Evolutionary conservation across 768 basidiomycete genomes (phyloP), one percentile per base, ranked within the genome.

Genomic region (Dendrothele bispora): DNA sequence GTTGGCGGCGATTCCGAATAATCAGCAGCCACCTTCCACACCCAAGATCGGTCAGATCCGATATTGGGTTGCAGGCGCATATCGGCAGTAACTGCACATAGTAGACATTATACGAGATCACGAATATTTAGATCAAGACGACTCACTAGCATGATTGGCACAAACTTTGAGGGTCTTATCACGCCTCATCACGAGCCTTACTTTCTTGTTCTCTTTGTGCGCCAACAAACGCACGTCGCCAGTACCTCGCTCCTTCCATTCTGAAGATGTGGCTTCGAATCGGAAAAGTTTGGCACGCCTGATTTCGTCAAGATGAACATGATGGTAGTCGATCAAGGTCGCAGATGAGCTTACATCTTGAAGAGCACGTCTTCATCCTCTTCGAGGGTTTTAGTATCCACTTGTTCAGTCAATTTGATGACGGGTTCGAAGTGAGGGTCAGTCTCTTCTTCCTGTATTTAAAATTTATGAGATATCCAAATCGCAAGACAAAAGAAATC

Each of bases 111-210:
- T 28, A 51, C 55, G 15, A 54, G 21, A n/a, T 27, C 46, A 40
- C 32, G 22, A 20, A 11, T 28, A 30, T 22, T 36, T 21, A 36
- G 26, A 28, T 36, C 17, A 77, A 24, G 48, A 25, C 5, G 44
- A 71, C 76, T 72, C 61, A 98, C 97, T 84, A 55, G 82, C 71
- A 72, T 98, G 97, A 75, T 99, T 99, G 49, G 97, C 97, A 70
- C 97, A 98, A 71, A 98, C 95, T 71, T 99, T 98, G 70, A 93
- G 79, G 39, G 97, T 99, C 84, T 98, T 98, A 80, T 99, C 97
- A 70, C 97, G 90, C 73, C 95, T 80, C 97, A 99, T 99, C 66
- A 99, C 93, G 53, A 99, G 82, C 53, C 97, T 82, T 61, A 95
- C 79, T 71, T 95, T 98, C 77, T 87, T 85, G 41, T 86, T 87